Conservation (phyloP, 306 rosid genomes). For the Cucurbita argyrosperma region DNA sequence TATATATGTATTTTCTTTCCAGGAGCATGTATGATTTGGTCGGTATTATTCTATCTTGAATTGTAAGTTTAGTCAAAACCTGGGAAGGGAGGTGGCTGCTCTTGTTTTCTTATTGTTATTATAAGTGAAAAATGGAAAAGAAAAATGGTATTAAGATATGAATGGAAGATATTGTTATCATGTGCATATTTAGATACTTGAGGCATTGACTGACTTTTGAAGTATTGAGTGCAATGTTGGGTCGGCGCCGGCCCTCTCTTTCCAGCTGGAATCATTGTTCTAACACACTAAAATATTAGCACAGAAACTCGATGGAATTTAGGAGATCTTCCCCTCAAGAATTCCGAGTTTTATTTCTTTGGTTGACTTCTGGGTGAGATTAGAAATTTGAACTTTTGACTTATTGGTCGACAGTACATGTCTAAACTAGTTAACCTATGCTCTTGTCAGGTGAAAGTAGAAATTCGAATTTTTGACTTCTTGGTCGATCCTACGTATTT, state of each 20-base stretch:
- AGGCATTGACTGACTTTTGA: neutral
- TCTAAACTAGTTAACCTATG: neutral
- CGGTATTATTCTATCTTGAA: constrained; percentile 14
- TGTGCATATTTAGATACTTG: neutral
- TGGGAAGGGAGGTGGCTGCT: constrained; percentile 6
- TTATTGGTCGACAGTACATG: neutral
- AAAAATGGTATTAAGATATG: neutral
- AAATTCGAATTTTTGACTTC: neutral
- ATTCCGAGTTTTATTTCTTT: neutral
- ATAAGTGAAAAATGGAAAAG: neutral
- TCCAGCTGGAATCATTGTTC: constrained; percentile 14
- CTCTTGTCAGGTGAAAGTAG: too few species aligned
- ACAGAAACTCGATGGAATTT: neutral
- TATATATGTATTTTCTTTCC: constrained; percentile 6
- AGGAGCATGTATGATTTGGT: constrained; percentile 25
- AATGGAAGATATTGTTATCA: neutral
- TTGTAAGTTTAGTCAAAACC: constrained; percentile 6
- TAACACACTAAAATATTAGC: neutral
- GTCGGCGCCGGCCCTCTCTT: constrained; percentile 52
- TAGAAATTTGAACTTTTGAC: neutral
- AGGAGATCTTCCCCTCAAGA: neutral
- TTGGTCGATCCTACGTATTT: neutral
- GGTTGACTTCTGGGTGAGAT: neutral
- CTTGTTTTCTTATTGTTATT: neutral
- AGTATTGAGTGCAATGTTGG: constrained; percentile 20